Percentiles rank a stretch among this genome's conserved stretches.
Evolutionary conservation across 306 rosid genomes (phyloP).

Genomic region (Malus sieversii): DNA sequence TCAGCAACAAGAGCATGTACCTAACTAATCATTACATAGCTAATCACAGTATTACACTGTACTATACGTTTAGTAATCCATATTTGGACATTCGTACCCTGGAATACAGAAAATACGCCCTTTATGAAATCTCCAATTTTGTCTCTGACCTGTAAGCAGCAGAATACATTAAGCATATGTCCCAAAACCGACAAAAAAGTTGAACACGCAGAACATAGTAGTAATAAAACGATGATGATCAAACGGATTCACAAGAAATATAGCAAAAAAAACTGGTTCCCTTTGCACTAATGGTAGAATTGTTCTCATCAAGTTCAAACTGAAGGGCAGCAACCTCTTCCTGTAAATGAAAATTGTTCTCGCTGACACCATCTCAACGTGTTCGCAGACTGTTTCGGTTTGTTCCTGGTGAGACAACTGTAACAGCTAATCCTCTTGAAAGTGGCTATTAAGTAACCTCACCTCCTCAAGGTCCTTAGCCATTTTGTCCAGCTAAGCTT

Average conservation of each 20-base stretch:
- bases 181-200: neutral
- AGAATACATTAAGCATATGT: neutral
- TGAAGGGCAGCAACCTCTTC: constrained; percentile 75
- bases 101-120: constrained; percentile 70
- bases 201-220: no score
- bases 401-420: constrained; percentile 52
- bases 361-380: constrained; percentile 87
- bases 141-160: constrained; percentile 45
- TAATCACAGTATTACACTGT: neutral
- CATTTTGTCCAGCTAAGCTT: constrained; percentile 56
- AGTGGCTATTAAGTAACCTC: constrained; percentile 45
- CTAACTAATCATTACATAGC: neutral
- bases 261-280: neutral
- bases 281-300: neutral
- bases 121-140: constrained; percentile 58
- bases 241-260: neutral
- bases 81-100: constrained; percentile 43
- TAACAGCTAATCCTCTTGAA: constrained; percentile 50
- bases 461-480: constrained; percentile 68
- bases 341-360: constrained; percentile 84
- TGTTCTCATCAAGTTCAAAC: constrained; percentile 51
- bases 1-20: neutral
- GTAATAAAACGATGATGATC: no score
- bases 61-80: neutral
- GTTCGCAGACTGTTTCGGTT: constrained; percentile 63